phyloP scores from a whole-genome alignment of 140 eudicot species.

The Senecio squalidus region DNA sequence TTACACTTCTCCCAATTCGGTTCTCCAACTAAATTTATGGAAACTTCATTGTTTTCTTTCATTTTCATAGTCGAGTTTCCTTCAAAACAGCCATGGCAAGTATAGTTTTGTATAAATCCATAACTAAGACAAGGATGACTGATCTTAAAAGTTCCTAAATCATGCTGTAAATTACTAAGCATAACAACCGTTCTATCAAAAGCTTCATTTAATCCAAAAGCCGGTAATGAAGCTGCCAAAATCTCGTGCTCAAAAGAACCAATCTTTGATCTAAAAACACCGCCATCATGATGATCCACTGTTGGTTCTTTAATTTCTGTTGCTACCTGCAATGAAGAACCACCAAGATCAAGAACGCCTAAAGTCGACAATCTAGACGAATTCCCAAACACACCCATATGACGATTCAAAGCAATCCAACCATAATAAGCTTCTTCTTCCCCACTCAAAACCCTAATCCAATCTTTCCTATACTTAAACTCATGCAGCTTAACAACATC shows the following conservation, averaged over 20 bases:
- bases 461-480: slow-evolving; percentile 43
- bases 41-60: slow-evolving; percentile 15
- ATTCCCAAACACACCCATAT: slow-evolving; percentile 54
- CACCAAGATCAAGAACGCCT: slow-evolving; percentile 95
- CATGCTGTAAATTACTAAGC: slow-evolving; percentile 46
- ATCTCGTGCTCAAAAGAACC: slow-evolving; percentile 52
- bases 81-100: slow-evolving; percentile 60
- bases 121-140: slow-evolving; percentile 76
- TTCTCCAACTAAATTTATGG: slow-evolving; percentile 50
- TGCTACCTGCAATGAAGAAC: slow-evolving; percentile 89
- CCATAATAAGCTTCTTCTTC: slow-evolving; percentile 92
- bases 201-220: slow-evolving; percentile 90
- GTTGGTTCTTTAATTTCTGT: slow-evolving; percentile 30
- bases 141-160: slow-evolving; percentile 36
- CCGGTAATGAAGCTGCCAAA: slow-evolving; percentile 67
- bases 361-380: slow-evolving; percentile 41
- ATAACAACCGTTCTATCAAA: slow-evolving; percentile 66
- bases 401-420: slow-evolving; percentile 77
- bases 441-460: slow-evolving; percentile 94
- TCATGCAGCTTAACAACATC: slow-evolving; percentile 51
- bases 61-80: slow-evolving; percentile 17
- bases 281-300: slow-evolving; percentile 1
- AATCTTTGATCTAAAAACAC: slow-evolving; percentile 45
- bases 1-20: slow-evolving; percentile 79
- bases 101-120: slow-evolving; percentile 45